Evolutionary conservation across 179 eudicot genomes (phyloP), one percentile per base, ranked within the genome.

Genomic region (Monotropa hypopitys): DNA sequence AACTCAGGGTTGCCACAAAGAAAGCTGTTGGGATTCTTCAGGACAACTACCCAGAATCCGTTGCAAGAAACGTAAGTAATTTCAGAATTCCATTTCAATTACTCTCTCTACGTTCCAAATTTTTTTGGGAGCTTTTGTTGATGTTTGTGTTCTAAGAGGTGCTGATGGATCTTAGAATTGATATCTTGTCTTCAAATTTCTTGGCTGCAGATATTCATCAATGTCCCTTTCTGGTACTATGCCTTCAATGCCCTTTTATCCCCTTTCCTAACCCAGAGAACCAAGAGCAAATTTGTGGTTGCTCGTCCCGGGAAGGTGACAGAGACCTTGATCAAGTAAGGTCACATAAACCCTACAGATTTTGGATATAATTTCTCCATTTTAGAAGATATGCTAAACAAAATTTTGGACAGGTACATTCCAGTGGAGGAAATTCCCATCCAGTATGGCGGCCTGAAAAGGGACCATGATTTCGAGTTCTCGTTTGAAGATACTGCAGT

Each of bases 41-140:
- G 80, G 93, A 92, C 61, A 90, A 92, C 76, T 92, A 92, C 72
- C 97, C 93, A 16, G 97, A 92, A 72, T 85, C 90, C 42, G 91
- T 92, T 18, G 86, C 86, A 3, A 90, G 81, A 86, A 88, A 92
- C 79, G 95, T 92, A 72, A 87, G 89, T 5, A 16, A 33, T 77
- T 50, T 16, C 54, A 6, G 23, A 11, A 1, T 65, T 46, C 75
- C 23, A 9, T 7, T 46, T 63, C 65, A 53, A n/a, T 12, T 38
- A 33, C 26, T 3, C 50, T 8, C 30, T 40, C 5, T 47, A 42
- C 28, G 12, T n/a, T 63, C 32, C 72, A 8, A 28, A 8, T 18
- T n/a, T 56, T 32, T n/a, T 56, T 32, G 54, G 51, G 38, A 53
- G 9, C 43, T 50, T 70, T 26, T 26, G 11, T n/a, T 53, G 47